phyloP scores from a whole-genome alignment of 2,329 filamentous ascomycete species.

The Cytospora leucostoma region DNA sequence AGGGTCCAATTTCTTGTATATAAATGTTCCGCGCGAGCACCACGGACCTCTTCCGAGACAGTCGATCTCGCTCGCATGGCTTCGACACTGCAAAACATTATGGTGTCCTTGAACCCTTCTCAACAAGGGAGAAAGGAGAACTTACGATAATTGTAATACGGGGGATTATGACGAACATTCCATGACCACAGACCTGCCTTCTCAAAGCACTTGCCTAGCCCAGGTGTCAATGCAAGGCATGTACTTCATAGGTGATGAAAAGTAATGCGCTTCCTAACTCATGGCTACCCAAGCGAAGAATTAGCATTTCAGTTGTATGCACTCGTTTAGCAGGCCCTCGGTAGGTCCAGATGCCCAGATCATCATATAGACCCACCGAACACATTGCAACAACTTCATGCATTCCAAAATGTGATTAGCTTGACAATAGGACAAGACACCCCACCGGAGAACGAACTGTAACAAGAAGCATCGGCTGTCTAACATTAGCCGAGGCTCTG shows the following conservation, averaged over 20 bases:
- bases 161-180: not conserved
- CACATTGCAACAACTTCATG: too few species aligned
- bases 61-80: not conserved
- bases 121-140: slow-evolving; percentile 2
- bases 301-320: too few species aligned
- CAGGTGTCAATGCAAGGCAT: not conserved
- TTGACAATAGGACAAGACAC: not conserved
- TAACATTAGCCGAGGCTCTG: not conserved
- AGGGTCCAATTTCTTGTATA: not conserved
- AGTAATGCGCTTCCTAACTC: not conserved
- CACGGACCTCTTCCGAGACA: not conserved
- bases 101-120: not conserved
- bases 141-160: slow-evolving; percentile 21
- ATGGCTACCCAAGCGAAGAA: not conserved
- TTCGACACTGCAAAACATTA: not conserved
- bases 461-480: not conserved
- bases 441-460: not conserved
- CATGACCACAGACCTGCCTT: not conserved
- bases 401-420: too few species aligned
- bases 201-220: not conserved
- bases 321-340: too few species aligned
- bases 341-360: too few species aligned
- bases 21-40: not conserved
- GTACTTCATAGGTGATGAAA: not conserved
- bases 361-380: too few species aligned